Evolutionary conservation across 192 early-diverging fungal species (phyloP), one percentile per base, ranked within the genome.

Genomic region (Lunasporangiospora selenospora): DNA sequence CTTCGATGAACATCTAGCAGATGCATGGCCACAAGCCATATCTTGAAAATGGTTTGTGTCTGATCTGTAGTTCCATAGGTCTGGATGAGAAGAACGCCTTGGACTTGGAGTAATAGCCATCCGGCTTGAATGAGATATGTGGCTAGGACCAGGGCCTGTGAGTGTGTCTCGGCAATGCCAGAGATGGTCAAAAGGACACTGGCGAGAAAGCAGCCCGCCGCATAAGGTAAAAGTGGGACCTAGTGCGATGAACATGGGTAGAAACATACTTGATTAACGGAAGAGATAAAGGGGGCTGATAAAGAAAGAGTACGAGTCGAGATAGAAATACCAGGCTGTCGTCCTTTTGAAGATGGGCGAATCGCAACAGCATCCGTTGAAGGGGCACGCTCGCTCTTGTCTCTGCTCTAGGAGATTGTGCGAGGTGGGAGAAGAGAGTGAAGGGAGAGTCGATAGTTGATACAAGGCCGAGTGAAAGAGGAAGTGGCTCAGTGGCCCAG

Each of bases 261-360:
- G 45, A 9, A 47, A 47, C 13, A 46, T 5, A 8, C 18, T 26
- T 11, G 12, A 47, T 19, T 13, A 47, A 47, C 12, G 21, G 18
- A 47, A 24, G 27, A 44, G 18, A 10, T 13, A 29, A 27, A 15
- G 23, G 24, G 23, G 45, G 7, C 24, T 43, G 45, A 7, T 10
- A 27, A 36, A 38, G 12, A 5, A 37, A 0, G 18, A 36, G 13
- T 11, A 3, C 2, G 1, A 10, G 18, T 16, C 6, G 21, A 37
- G 36, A 2, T 12, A 26, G 16, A 50, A n/a, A 15, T 27, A 70
- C 67, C 67, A 57, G 26, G 43, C 67, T 71, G 30, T 71, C 67
- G 36, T 71, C 67, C 19, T 62, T 62, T 46, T 71, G 67, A 29
- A 71, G 33, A 61, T 71, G 67, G 18, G 67, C 23, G 41, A 62